phyloP scores from a whole-genome alignment of 768 basidiomycete genomes.

The Xerocomus spinulosus region DNA sequence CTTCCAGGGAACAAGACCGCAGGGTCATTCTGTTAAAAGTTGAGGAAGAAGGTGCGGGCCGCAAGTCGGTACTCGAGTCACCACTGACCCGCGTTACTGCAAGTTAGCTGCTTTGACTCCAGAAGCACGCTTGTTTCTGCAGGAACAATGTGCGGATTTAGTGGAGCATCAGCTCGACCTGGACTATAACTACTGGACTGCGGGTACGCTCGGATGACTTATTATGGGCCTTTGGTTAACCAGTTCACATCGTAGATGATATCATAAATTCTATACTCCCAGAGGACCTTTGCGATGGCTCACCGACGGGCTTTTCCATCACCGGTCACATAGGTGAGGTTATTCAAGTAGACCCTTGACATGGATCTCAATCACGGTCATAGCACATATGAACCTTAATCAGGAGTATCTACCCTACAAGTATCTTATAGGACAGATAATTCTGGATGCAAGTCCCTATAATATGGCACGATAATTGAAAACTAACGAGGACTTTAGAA shows the following conservation, averaged over 20 bases:
- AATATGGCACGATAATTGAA: not conserved
- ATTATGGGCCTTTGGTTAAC: not conserved
- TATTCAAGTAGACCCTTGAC: not conserved
- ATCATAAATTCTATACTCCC: conserved; percentile 81
- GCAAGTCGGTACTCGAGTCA: not conserved
- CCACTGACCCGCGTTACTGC: conserved; percentile 11
- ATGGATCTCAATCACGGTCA: conserved; percentile 2
- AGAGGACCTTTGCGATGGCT: conserved; percentile 65
- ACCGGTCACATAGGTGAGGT: conserved; percentile 85
- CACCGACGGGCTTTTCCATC: conserved; percentile 82
- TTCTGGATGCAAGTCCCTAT: conserved; percentile 69
- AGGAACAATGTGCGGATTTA: conserved; percentile 52
- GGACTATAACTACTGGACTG: conserved; percentile 85
- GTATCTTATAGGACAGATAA: conserved; percentile 83
- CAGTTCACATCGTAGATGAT: conserved; percentile 54
- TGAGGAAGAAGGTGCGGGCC: conserved; percentile 50
- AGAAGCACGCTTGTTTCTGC: conserved; percentile 52
- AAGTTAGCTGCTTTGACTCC: conserved; percentile 67
- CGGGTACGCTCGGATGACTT: conserved; percentile 47
- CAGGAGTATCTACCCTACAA: conserved; percentile 91
- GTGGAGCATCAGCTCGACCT: conserved; percentile 58
- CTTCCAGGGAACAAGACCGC: conserved; percentile 41
- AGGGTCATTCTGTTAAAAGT: conserved; percentile 68
- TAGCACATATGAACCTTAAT: conserved; percentile 90
- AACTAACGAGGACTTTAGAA: conserved; percentile 51